Base-by-base conservation (phyloP, 2,329 filamentous ascomycete species). In the Cladosporium sp. region DNA sequence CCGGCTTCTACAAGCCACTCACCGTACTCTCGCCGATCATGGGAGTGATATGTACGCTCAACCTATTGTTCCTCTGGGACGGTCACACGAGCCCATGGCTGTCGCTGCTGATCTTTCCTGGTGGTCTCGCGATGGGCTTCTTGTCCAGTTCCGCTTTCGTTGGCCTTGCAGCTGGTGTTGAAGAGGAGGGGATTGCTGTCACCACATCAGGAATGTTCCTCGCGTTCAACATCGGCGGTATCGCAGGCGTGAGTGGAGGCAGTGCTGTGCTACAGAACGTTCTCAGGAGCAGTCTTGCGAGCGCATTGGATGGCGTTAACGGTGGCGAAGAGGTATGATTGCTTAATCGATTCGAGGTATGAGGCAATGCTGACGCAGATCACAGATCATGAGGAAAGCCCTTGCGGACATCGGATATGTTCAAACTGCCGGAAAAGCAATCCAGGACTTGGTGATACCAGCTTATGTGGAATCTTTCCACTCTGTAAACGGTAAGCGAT, bases 51-150 rank as follows among this genome's bases (percentile, higher is more conserved):
- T 79, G 82, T 6, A 89, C 89, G 66, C 56, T 78, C 0, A 75
- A 88, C 0, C 80, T 89, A 3, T 75, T 79, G 8, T 66, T 86
- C 1, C 78, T 82, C 25, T 91, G 88, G 89, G 80, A 84, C 13
- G 88, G 87, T 0, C 67, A 86, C 34, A 89, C 86, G 0, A 82
- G 81, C 8, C 80, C 82, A 69, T 76, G 77, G 66, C 85, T 88
- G 67, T 85, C 85, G 0, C 71, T 89, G 0, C 86, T 88, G 65
- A 87, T 89, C 26, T 76, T 88, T 5, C 86, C 87, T 0, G 77
- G 85, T 1, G 84, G 85, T 0, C 78, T 87, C 61, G 84, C 83
- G 0, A 80, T 80, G 0, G 84, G 84, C 0, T 78, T 84, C 36
- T 76, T 80, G 0, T 73, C 76, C 1, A 79, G 80, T 0, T 78